A percentile compares a stretch with the other conserved stretches of the same genome.
phyloP scores from a whole-genome alignment of 441 rosid species.

The Erodium moschatum region DNA sequence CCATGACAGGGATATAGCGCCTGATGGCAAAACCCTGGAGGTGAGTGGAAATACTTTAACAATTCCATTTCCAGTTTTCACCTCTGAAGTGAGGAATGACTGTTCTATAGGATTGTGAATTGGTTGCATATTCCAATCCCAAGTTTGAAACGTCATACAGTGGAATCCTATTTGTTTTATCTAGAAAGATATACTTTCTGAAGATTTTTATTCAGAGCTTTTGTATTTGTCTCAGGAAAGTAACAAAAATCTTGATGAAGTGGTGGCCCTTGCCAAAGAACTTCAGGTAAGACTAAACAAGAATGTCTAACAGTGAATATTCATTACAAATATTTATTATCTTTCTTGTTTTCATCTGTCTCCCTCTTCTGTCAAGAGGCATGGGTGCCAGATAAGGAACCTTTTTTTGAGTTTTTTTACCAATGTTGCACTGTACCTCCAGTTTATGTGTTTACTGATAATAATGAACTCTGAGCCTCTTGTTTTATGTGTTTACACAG shows the following conservation, averaged over 20 bases:
- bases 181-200: neutral
- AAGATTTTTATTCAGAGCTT: neutral
- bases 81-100: neutral
- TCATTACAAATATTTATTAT: neutral
- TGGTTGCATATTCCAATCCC: neutral
- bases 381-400: too few relatives aligned
- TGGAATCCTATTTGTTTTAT: neutral
- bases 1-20: constrained; percentile 95
- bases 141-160: neutral
- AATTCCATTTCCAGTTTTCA: too few relatives aligned
- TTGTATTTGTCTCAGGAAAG: constrained; percentile 46
- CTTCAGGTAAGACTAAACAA: constrained; percentile 48
- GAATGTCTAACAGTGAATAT: neutral
- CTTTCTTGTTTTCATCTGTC: neutral
- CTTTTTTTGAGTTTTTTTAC: too few relatives aligned
- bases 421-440: too few relatives aligned
- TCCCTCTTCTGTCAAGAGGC: neutral
- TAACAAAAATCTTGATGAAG: constrained; percentile 83
- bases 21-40: constrained; percentile 70
- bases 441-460: too few relatives aligned
- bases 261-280: constrained; percentile 82
- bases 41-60: constrained; percentile 27
- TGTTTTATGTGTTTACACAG: constrained; percentile 25
- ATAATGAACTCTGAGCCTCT: too few relatives aligned
- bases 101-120: neutral